These are phyloP conservation scores for Agaricus blazei DNA, from an alignment of 768 basidiomycete species.

Conservation along the genomic window DNA sequence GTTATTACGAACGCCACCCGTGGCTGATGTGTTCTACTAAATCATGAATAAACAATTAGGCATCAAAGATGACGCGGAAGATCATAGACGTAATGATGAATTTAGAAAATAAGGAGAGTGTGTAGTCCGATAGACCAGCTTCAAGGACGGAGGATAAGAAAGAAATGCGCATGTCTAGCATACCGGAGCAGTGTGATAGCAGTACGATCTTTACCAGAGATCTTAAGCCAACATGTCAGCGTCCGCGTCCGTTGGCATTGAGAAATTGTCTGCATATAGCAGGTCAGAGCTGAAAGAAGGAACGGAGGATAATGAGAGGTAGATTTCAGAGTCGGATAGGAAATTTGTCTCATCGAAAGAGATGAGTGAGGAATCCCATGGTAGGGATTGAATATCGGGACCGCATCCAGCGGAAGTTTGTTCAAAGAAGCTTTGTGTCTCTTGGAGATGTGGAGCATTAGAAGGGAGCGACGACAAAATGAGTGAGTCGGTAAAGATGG, in stretches of 20 bases:
- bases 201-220: too few relatives aligned
- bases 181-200: neutral
- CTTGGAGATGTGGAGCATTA: neutral
- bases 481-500: neutral
- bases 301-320: neutral
- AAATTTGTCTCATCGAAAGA: neutral
- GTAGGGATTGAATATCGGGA: neutral
- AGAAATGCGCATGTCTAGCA: neutral
- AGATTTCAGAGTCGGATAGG: neutral
- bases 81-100: neutral
- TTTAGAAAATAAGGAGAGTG: neutral
- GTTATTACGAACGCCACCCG: too few relatives aligned
- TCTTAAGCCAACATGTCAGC: too few relatives aligned
- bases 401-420: neutral
- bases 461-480: neutral
- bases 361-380: neutral
- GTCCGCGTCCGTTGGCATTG: too few relatives aligned
- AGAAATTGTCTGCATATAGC: neutral
- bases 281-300: neutral
- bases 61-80: neutral
- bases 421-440: neutral
- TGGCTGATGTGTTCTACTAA: too few relatives aligned
- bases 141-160: neutral
- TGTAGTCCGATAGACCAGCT: neutral
- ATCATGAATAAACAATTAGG: neutral